phyloP scores from a whole-genome alignment of 495 filamentous ascomycete genomes.

The Podospora bellae-mahoneyi region DNA sequence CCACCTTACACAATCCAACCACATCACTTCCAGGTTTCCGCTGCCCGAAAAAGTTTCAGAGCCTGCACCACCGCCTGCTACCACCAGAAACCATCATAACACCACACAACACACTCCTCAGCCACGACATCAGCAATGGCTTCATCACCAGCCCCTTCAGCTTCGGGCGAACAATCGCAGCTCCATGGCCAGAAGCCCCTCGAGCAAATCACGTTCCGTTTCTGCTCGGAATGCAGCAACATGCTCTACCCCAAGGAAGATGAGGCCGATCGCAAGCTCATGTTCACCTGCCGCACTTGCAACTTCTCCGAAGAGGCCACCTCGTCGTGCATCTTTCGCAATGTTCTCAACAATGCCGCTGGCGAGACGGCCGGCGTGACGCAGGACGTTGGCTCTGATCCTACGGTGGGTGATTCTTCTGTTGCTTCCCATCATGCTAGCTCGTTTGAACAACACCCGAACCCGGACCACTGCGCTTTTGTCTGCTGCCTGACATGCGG shows the following conservation, averaged over 20 bases:
- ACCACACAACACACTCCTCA: neutral
- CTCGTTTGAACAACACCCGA: constrained; percentile 1
- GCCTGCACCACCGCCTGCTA: neutral
- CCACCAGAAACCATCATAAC: neutral
- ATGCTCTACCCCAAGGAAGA: constrained; percentile 97
- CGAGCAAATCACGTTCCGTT: constrained; percentile 89
- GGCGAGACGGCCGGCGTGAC: constrained; percentile 96
- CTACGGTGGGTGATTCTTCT: constrained; percentile 77
- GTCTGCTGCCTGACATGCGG: constrained; percentile 25
- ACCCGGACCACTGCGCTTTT: constrained; percentile 12
- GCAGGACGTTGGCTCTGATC: constrained; percentile 92
- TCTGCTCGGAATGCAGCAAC: constrained; percentile 98
- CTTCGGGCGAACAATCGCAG: constrained; percentile 45
- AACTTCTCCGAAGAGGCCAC: constrained; percentile 80
- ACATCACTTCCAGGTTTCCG: neutral
- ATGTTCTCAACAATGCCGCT: constrained; percentile 80
- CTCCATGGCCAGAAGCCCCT: constrained; percentile 35
- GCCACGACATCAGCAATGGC: neutral
- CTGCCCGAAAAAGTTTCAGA: neutral
- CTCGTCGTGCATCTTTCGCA: constrained; percentile 85
- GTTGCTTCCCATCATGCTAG: constrained; percentile 26
- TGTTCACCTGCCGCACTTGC: constrained; percentile 79
- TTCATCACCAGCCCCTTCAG: constrained; percentile 58
- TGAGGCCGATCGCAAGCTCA: constrained; percentile 49
- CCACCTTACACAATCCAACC: neutral